Percentiles rank a stretch among this genome's conserved stretches.
phyloP scores from a whole-genome alignment of 1,284 basidiomycete species.

The Grifola frondosa region DNA sequence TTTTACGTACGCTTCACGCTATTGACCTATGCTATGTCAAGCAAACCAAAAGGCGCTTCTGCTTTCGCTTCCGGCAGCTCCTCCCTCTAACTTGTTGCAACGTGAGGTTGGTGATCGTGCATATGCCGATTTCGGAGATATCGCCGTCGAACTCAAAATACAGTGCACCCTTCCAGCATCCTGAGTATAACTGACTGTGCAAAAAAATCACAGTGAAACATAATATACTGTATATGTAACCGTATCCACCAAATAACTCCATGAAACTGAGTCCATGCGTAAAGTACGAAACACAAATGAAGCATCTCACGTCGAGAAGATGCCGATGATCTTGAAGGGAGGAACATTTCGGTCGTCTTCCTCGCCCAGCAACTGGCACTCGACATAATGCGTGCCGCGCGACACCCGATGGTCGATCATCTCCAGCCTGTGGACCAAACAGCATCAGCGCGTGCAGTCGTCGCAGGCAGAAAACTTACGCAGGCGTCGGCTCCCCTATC shows the following conservation, averaged over 20 bases:
- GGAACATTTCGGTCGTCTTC: constrained; percentile 69
- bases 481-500: constrained; percentile 46
- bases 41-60: too few relatives aligned
- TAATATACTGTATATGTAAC: too few relatives aligned
- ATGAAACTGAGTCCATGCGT: constrained; percentile 34
- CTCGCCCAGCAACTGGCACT: constrained; percentile 79
- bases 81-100: too few relatives aligned
- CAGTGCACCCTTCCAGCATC: too few relatives aligned
- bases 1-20: too few relatives aligned
- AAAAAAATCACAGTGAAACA: too few relatives aligned
- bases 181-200: too few relatives aligned
- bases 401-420: constrained; percentile 80
- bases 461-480: constrained; percentile 44
- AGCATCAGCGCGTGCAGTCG: constrained; percentile 2
- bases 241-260: constrained; percentile 12
- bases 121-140: too few relatives aligned
- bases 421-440: constrained; percentile 48
- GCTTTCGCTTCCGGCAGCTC: too few relatives aligned
- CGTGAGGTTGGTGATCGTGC: too few relatives aligned
- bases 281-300: constrained; percentile 23
- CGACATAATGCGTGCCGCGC: constrained; percentile 81
- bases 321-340: constrained; percentile 82
- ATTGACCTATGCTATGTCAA: too few relatives aligned
- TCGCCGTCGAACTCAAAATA: too few relatives aligned
- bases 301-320: constrained; percentile 62